Percentiles rank a stretch among this genome's conserved stretches.
phyloP scores from a whole-genome alignment of 768 basidiomycete species.

The Calocybe gangraenosa region DNA sequence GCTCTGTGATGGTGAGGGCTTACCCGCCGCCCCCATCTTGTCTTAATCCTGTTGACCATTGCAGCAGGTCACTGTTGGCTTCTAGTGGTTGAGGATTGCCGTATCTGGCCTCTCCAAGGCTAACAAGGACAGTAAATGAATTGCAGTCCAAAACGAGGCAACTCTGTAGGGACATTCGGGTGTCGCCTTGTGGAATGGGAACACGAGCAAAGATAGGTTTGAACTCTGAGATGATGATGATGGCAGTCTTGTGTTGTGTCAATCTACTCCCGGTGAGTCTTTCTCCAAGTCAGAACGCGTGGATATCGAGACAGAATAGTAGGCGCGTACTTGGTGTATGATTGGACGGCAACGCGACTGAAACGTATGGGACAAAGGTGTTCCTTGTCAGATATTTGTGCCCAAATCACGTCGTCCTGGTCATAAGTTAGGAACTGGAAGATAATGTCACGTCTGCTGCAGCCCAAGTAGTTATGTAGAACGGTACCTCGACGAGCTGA shows the following conservation, averaged over 20 bases:
- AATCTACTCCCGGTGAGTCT: constrained; percentile 29
- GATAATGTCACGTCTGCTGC: constrained; percentile 2
- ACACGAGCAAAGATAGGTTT: constrained; percentile 49
- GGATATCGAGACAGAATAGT: neutral
- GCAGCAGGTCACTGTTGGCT: constrained; percentile 31
- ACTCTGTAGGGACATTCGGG: constrained; percentile 33
- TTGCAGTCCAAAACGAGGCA: constrained; percentile 55
- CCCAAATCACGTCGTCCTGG: constrained; percentile 54
- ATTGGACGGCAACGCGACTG: constrained; percentile 42
- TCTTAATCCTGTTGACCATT: constrained; percentile 56
- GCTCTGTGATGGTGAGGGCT: constrained; percentile 20
- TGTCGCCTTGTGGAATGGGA: constrained; percentile 34
- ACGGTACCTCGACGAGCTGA: constrained; percentile 54
- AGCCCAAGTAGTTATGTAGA: neutral
- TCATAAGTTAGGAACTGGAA: constrained; percentile 55
- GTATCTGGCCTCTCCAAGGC: constrained; percentile 40
- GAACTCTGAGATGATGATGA: constrained; percentile 46
- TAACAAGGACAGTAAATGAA: constrained; percentile 37
- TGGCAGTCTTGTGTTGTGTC: constrained; percentile 40
- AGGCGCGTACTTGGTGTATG: constrained; percentile 34
- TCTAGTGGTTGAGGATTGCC: constrained; percentile 49
- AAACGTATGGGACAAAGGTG: constrained; percentile 50
- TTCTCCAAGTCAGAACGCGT: neutral
- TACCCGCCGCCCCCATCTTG: constrained; percentile 60
- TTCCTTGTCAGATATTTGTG: constrained; percentile 54